These are phyloP conservation scores for Didymella keratinophila DNA, from an alignment of 2,329 filamentous ascomycete species.

Conservation along the genomic window DNA sequence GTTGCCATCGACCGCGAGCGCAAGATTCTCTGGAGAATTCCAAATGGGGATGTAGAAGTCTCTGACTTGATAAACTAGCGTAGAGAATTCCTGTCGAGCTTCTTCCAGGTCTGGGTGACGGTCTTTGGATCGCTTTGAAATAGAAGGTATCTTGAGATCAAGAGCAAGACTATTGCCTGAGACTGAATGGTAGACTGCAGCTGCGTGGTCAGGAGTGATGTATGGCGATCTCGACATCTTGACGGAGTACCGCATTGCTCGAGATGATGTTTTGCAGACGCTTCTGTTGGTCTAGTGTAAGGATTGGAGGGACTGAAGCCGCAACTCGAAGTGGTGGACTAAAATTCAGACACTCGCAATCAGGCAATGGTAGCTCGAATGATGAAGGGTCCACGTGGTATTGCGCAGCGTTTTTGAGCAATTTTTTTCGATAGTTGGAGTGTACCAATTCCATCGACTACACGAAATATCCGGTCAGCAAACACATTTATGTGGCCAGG, in stretches of 20 bases:
- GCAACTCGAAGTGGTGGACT: constrained; percentile 23
- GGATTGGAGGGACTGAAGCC: constrained; percentile 13
- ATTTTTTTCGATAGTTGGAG: not conserved
- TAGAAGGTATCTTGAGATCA: constrained; percentile 15
- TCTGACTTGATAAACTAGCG: not conserved
- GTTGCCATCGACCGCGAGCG: not conserved
- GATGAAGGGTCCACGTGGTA: not conserved
- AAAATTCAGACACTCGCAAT: constrained; percentile 41
- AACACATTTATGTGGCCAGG: not conserved
- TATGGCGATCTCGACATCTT: constrained; percentile 7
- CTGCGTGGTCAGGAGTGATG: constrained; percentile 16
- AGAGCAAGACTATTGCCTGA: constrained; percentile 22
- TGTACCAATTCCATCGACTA: constrained; percentile 1
- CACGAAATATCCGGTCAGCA: not conserved
- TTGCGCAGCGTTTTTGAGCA: not conserved
- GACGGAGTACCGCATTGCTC: constrained; percentile 8
- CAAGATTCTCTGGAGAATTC: not conserved
- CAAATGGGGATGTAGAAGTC: not conserved
- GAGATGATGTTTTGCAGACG: constrained; percentile 10
- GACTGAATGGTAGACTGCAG: constrained; percentile 25
- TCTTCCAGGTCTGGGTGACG: not conserved
- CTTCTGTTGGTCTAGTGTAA: constrained; percentile 6
- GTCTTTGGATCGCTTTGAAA: not conserved
- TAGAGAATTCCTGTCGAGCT: not conserved
- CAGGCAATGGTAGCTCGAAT: constrained; percentile 17